Conservation (phyloP, 129 eudicot species). For the Lactuca sativa region DNA sequence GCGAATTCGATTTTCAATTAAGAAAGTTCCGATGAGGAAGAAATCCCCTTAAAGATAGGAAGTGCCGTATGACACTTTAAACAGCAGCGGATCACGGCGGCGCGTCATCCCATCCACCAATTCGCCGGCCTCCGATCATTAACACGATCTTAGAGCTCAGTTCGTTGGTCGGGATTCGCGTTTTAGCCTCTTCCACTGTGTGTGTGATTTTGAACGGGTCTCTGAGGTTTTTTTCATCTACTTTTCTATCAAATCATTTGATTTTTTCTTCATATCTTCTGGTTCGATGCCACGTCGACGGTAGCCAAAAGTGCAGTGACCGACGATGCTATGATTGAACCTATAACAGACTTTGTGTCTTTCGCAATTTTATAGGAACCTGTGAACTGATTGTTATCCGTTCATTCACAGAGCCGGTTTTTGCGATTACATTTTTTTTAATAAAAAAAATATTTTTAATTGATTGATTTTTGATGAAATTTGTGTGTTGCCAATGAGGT, state of each 20-base stretch:
- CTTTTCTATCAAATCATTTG: not conserved
- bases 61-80: conserved; percentile 97
- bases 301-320: conserved; percentile 68
- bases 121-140: conserved; percentile 12
- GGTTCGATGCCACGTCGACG: conserved; percentile 95
- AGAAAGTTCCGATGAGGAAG: conserved; percentile 66
- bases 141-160: conserved; percentile 10
- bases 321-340: conserved; percentile 83
- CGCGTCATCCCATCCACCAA: conserved; percentile 59
- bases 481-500: conserved; percentile 25
- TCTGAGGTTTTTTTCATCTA: conserved; percentile 55
- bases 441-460: not conserved
- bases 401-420: conserved; percentile 82
- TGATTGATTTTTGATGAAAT: no score
- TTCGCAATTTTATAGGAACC: conserved; percentile 88
- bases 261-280: not conserved
- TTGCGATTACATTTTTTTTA: conserved; percentile 63
- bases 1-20: not conserved
- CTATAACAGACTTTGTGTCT: conserved; percentile 42
- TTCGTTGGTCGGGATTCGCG: conserved; percentile 21
- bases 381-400: conserved; percentile 51
- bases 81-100: conserved; percentile 41
- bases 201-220: conserved; percentile 95
- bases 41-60: conserved; percentile 83
- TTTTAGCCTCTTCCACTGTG: conserved; percentile 38